phyloP scores from a whole-genome alignment of 805 yeast species.

The Ogataea salicorniae region DNA sequence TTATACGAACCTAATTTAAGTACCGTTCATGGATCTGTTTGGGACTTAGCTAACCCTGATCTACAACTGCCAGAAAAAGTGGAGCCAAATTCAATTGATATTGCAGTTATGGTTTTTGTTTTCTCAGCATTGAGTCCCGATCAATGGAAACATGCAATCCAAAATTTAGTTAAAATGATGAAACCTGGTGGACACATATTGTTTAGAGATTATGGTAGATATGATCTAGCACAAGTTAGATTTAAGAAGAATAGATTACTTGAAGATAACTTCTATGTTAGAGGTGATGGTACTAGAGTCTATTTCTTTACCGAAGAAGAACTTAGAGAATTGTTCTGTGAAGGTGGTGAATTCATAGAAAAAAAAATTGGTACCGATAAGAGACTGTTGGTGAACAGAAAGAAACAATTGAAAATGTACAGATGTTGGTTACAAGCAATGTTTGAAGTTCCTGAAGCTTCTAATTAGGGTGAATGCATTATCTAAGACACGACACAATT shows the following conservation, averaged over 20 bases:
- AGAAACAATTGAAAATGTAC: constrained; percentile 90
- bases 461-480: too few relatives aligned
- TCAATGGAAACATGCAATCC: constrained; percentile 83
- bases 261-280: constrained; percentile 89
- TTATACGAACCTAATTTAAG: constrained; percentile 48
- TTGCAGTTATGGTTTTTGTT: constrained; percentile 92
- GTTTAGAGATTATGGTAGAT: constrained; percentile 92
- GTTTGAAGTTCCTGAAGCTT: constrained; percentile 38
- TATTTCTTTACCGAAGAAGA: constrained; percentile 97
- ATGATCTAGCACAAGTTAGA: constrained; percentile 91
- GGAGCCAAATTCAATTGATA: constrained; percentile 76
- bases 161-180: constrained; percentile 62
- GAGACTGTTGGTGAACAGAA: constrained; percentile 84
- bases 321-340: constrained; percentile 64
- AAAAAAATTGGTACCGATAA: constrained; percentile 83
- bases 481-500: too few relatives aligned
- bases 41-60: constrained; percentile 86
- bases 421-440: constrained; percentile 96
- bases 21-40: constrained; percentile 74
- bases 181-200: constrained; percentile 91
- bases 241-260: constrained; percentile 82
- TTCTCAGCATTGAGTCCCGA: constrained; percentile 87
- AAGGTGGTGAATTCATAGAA: constrained; percentile 51
- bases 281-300: constrained; percentile 98
- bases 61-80: constrained; percentile 78